These are phyloP conservation scores for Cladosporium colombiae DNA, from an alignment of 2,329 filamentous ascomycete species.

Conservation along the genomic window DNA sequence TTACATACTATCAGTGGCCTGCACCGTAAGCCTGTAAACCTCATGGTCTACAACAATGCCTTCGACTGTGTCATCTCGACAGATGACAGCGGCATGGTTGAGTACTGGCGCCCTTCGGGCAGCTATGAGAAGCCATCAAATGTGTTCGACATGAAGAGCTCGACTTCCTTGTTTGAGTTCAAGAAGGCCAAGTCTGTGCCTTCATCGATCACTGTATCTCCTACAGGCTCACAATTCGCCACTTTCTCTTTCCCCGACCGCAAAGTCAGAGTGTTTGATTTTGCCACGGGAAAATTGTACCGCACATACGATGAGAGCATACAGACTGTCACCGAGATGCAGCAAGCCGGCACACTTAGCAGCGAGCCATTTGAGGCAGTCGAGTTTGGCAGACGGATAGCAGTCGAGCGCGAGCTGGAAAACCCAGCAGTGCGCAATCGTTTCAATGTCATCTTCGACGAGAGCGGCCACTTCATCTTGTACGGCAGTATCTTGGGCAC, in stretches of 20 bases:
- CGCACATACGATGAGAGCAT: conserved; percentile 95
- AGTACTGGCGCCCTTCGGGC: conserved; percentile 86
- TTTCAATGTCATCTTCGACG: conserved; percentile 89
- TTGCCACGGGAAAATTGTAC: conserved; percentile 81
- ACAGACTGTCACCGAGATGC: conserved; percentile 86
- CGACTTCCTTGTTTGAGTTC: conserved; percentile 93
- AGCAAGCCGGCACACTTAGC: conserved; percentile 79
- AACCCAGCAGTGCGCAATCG: conserved; percentile 66
- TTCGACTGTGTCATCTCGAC: conserved; percentile 90
- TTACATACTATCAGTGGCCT: conserved; percentile 76
- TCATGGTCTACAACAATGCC: conserved; percentile 85
- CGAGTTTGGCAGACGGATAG: conserved; percentile 86
- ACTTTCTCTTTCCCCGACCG: conserved; percentile 91
- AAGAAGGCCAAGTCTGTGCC: conserved; percentile 89
- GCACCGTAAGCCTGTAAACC: conserved; percentile 77
- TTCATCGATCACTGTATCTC: conserved; percentile 79
- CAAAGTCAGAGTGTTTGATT: conserved; percentile 91
- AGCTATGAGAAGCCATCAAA: conserved; percentile 87
- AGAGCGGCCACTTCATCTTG: conserved; percentile 91
- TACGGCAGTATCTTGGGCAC: conserved; percentile 91
- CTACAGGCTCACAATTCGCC: conserved; percentile 80
- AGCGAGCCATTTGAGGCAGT: conserved; percentile 80
- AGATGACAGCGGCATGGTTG: conserved; percentile 89
- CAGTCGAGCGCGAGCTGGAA: conserved; percentile 83
- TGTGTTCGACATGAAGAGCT: conserved; percentile 91